phyloP scores from a whole-genome alignment of 257 asterid species.

The Verbascum thapsus region DNA sequence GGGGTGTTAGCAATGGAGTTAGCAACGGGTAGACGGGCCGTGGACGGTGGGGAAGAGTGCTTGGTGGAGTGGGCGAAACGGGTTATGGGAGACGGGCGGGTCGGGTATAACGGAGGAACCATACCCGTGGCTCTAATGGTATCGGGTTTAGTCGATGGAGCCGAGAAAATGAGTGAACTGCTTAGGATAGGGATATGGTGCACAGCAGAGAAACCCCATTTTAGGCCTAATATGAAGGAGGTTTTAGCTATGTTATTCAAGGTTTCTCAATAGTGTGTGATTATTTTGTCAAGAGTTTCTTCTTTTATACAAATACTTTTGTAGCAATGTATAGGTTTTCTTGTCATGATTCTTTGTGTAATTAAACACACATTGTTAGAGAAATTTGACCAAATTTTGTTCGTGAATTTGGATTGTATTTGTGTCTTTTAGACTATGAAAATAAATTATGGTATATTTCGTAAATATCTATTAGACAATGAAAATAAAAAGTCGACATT shows the following conservation, averaged over 20 bases:
- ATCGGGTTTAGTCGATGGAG: slow-evolving; percentile 72
- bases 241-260: slow-evolving; percentile 72
- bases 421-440: too few relatives aligned
- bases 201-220: slow-evolving; percentile 65
- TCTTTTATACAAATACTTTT: not conserved
- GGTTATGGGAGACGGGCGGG: slow-evolving; percentile 67
- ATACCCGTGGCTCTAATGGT: slow-evolving; percentile 63
- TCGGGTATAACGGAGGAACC: slow-evolving; percentile 34
- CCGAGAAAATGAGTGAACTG: slow-evolving; percentile 69
- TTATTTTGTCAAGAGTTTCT: slow-evolving; percentile 19
- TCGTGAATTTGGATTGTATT: slow-evolving; percentile 5
- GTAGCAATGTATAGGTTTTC: slow-evolving; percentile 10
- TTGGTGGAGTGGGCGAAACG: slow-evolving; percentile 88
- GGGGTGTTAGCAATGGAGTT: slow-evolving; percentile 93
- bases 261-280: slow-evolving; percentile 46
- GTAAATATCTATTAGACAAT: too few relatives aligned
- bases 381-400: slow-evolving; percentile 28
- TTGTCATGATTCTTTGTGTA: slow-evolving; percentile 43
- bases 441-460: too few relatives aligned
- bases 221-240: slow-evolving; percentile 90
- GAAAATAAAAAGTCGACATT: too few relatives aligned
- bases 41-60: slow-evolving; percentile 93
- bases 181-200: slow-evolving; percentile 81
- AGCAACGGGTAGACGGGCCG: slow-evolving; percentile 86
- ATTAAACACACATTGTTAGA: slow-evolving; percentile 32